Conservation (phyloP, 2,329 filamentous ascomycete genomes). For the Scedosporium aurantiacum region DNA sequence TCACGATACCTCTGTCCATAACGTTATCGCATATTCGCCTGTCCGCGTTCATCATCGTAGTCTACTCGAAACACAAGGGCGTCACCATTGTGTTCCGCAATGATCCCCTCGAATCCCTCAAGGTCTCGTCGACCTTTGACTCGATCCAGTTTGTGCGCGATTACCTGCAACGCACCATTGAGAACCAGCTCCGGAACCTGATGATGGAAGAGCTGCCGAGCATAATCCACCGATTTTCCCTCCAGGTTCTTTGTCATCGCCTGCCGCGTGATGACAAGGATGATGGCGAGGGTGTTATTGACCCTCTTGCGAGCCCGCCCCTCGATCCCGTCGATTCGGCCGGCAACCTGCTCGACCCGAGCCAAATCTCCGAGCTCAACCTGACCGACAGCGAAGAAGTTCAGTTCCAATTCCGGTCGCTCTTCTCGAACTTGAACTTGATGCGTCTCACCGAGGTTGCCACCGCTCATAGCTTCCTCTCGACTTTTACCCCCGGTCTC, state of each 20-base stretch:
- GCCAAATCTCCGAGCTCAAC: conserved; percentile 64
- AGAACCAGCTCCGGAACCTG: conserved; percentile 78
- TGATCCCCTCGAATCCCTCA: conserved; percentile 93
- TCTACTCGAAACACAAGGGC: conserved; percentile 96
- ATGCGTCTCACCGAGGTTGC: conserved; percentile 70
- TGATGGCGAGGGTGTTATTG: conserved; percentile 49
- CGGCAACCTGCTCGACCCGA: conserved; percentile 65
- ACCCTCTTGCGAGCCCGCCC: conserved; percentile 73
- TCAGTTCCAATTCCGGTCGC: conserved; percentile 43
- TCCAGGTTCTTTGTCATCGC: conserved; percentile 84
- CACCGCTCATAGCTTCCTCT: conserved; percentile 82
- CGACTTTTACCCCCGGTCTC: conserved; percentile 85
- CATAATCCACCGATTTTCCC: conserved; percentile 85
- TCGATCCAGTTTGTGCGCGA: conserved; percentile 97
- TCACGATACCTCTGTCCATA: conserved; percentile 96
- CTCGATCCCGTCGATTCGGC: conserved; percentile 72
- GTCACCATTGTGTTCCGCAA: conserved; percentile 95
- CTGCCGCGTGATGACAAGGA: conserved; percentile 51
- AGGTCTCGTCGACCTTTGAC: conserved; percentile 97
- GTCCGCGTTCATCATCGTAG: conserved; percentile 92
- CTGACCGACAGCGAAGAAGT: conserved; percentile 66
- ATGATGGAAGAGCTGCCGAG: conserved; percentile 98
- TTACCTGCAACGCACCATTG: conserved; percentile 92
- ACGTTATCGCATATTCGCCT: conserved; percentile 92
- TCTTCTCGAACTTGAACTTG: conserved; percentile 93